Conservation (phyloP, 257 asterid genomes). For the Asclepias syriaca region DNA sequence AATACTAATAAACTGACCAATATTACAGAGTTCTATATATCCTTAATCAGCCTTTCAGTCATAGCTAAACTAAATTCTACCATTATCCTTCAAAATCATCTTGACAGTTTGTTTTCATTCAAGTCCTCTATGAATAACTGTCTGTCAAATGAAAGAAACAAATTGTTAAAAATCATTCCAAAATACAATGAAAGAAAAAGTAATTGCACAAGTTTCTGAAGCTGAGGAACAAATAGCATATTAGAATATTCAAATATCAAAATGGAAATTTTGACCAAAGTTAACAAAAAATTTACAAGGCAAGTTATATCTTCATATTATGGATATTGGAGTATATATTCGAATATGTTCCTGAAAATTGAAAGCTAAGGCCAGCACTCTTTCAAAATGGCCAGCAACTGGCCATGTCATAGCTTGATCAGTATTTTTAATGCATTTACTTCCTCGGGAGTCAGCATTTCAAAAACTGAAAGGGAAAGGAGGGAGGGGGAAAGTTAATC, state of each 20-base stretch:
- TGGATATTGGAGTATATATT: not conserved
- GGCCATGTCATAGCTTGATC: no score
- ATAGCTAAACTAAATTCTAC: constrained; percentile 11
- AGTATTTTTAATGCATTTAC: no score
- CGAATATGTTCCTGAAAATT: not conserved
- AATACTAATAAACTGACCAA: not conserved
- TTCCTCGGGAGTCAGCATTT: no score
- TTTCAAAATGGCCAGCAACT: no score
- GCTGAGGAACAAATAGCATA: not conserved
- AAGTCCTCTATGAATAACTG: constrained; percentile 1
- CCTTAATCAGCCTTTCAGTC: not conserved
- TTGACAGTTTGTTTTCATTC: not conserved
- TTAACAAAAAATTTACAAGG: no score
- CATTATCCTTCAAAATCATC: constrained; percentile 11
- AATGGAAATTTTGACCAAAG: not conserved
- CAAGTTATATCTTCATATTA: no score
- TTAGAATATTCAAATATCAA: not conserved
- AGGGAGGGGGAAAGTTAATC: not conserved
- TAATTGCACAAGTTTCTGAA: not conserved
- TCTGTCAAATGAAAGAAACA: constrained; percentile 3
- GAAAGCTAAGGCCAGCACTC: not conserved
- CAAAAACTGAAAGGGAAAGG: no score
- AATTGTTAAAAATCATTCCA: constrained; percentile 1
- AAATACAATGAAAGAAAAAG: not conserved
- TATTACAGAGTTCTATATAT: not conserved